phyloP scores from a whole-genome alignment of 1,284 basidiomycete species.

The Apiotrichum mycotoxinovorans region DNA sequence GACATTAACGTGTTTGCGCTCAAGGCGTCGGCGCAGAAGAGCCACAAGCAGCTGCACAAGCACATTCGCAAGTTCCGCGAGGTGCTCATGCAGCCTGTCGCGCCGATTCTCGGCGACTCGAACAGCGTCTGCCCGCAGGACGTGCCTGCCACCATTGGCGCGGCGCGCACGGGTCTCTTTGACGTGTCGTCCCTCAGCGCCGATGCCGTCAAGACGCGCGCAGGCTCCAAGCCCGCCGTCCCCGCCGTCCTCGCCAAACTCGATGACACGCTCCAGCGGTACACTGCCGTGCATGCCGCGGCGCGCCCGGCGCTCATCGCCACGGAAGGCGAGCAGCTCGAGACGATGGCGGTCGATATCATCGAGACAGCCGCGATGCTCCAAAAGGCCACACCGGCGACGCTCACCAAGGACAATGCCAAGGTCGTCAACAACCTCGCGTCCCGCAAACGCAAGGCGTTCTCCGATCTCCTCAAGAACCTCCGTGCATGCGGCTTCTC shows the following conservation, averaged over 20 bases:
- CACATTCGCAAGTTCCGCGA: slow-evolving; percentile 89
- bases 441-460: slow-evolving; percentile 80
- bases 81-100: slow-evolving; percentile 70
- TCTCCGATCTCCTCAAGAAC: slow-evolving; percentile 86
- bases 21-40: slow-evolving; percentile 83
- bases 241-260: slow-evolving; percentile 30
- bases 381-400: slow-evolving; percentile 56
- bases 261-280: slow-evolving; percentile 41
- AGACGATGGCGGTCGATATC: slow-evolving; percentile 70
- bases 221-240: slow-evolving; percentile 1
- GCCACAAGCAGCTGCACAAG: slow-evolving; percentile 89
- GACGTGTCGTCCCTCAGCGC: slow-evolving; percentile 10
- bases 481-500: slow-evolving; percentile 77
- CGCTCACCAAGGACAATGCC: slow-evolving; percentile 61
- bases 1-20: slow-evolving; percentile 94
- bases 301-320: slow-evolving; percentile 22
- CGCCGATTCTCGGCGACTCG: slow-evolving; percentile 40
- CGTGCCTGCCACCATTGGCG: background rate
- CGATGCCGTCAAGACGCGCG: slow-evolving; percentile 15
- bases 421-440: slow-evolving; percentile 75
- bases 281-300: slow-evolving; percentile 36
- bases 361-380: slow-evolving; percentile 66
- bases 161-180: slow-evolving; percentile 8
- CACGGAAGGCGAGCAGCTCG: slow-evolving; percentile 47
- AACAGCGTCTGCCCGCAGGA: slow-evolving; percentile 37